Evolutionary conservation across 1,139 yeast genomes (phyloP).

Genomic region (Pichia sp.): DNA sequence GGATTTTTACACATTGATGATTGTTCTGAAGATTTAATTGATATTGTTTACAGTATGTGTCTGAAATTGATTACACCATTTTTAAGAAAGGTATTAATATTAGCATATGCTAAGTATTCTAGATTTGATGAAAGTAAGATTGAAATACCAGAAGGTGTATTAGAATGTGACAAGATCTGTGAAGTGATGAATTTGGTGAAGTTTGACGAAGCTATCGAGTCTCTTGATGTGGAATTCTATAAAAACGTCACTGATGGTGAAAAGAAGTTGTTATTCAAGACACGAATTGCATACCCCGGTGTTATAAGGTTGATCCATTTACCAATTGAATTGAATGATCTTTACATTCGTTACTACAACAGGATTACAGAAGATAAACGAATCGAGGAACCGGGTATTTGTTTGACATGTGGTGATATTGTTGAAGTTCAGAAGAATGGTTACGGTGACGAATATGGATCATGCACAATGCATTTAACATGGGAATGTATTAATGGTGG

Average conservation of each 20-base stretch:
- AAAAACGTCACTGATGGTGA: slow-evolving; percentile 9
- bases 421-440: slow-evolving; percentile 64
- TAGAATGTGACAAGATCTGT: slow-evolving; percentile 55
- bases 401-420: slow-evolving; percentile 76
- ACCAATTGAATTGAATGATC: slow-evolving; percentile 56
- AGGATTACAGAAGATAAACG: slow-evolving; percentile 37
- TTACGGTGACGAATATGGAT: slow-evolving; percentile 54
- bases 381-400: slow-evolving; percentile 78
- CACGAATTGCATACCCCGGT: slow-evolving; percentile 53
- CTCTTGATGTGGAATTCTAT: slow-evolving; percentile 15
- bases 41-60: slow-evolving; percentile 52
- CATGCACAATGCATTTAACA: slow-evolving; percentile 62
- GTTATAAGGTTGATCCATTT: slow-evolving; percentile 42
- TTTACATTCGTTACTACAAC: slow-evolving; percentile 60
- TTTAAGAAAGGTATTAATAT: slow-evolving; percentile 64
- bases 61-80: slow-evolving; percentile 62
- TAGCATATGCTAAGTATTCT: slow-evolving; percentile 57
- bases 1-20: slow-evolving; percentile 6
- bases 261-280: slow-evolving; percentile 10
- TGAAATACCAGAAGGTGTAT: slow-evolving; percentile 30
- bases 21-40: slow-evolving; percentile 3
- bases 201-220: slow-evolving; percentile 32
- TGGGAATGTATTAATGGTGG: slow-evolving; percentile 67
- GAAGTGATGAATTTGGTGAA: slow-evolving; percentile 51
- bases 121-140: slow-evolving; percentile 40